Percentiles rank a stretch among this genome's conserved stretches.
Conservation (phyloP, 768 basidiomycete genomes). For the Kwoniella dejecticola region DNA sequence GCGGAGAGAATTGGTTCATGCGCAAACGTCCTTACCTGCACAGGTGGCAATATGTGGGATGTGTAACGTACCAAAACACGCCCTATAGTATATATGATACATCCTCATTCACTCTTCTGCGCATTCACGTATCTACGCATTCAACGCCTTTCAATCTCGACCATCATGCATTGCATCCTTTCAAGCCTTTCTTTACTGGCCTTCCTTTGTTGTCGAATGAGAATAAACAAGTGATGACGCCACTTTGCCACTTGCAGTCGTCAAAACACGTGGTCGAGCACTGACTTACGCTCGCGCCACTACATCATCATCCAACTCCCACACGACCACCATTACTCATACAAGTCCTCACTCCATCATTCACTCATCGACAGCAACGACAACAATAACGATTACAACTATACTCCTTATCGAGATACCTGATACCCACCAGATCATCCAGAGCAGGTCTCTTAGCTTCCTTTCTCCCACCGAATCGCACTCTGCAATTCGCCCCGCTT, state of each 20-base stretch:
- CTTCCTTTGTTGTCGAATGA: background rate
- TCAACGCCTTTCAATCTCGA: background rate
- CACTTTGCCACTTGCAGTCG: constrained; percentile 16
- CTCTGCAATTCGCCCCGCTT: no score
- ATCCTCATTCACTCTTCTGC: no score
- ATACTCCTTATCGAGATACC: no score
- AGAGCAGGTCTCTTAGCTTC: constrained; percentile 3
- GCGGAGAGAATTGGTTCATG: no score
- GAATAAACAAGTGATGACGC: no score
- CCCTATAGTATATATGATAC: no score
- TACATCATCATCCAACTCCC: constrained; percentile 2
- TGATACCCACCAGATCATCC: background rate
- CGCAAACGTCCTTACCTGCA: no score
- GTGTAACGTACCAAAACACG: no score
- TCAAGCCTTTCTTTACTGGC: background rate
- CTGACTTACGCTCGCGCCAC: background rate
- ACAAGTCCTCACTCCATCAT: background rate
- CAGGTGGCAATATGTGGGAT: no score
- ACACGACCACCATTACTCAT: background rate
- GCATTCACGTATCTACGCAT: no score
- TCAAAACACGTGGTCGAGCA: background rate
- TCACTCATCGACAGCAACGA: background rate
- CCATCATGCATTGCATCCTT: background rate
- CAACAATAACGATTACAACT: no score
- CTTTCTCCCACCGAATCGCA: background rate